These are phyloP conservation scores for Strobilomyces confusus DNA, from an alignment of 768 basidiomycete genomes.

Conservation along the genomic window DNA sequence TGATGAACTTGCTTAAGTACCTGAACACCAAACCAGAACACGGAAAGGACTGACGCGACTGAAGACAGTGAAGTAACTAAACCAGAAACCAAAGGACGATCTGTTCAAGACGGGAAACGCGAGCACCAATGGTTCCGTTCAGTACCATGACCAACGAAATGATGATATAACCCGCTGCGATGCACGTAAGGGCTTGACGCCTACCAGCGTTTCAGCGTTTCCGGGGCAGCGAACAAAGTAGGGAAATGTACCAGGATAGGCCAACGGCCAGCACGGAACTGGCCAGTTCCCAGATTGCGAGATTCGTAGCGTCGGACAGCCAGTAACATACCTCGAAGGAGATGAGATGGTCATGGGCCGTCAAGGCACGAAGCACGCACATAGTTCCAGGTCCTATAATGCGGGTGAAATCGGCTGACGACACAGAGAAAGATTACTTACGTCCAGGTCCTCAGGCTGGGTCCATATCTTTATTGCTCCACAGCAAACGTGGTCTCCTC, in stretches of 20 bases:
- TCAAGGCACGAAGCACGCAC: constrained; percentile 51
- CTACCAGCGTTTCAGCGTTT: constrained; percentile 26
- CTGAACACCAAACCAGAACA: constrained; percentile 83
- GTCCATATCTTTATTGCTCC: constrained; percentile 78
- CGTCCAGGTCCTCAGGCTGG: constrained; percentile 65
- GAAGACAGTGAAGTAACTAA: constrained; percentile 81
- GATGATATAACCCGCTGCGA: constrained; percentile 68
- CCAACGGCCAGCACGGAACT: constrained; percentile 74
- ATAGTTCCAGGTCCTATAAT: constrained; percentile 50
- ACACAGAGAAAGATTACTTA: constrained; percentile 6
- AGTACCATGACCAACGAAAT: constrained; percentile 71
- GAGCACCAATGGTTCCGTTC: constrained; percentile 76
- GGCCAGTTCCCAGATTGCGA: constrained; percentile 49
- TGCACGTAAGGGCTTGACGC: constrained; percentile 65
- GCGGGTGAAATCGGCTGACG: background rate
- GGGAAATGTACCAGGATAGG: constrained; percentile 51
- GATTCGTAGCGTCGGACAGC: constrained; percentile 31
- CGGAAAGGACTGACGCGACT: constrained; percentile 69
- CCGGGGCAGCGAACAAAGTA: background rate
- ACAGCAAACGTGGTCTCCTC: constrained; percentile 52
- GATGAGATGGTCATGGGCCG: constrained; percentile 16
- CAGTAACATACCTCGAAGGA: constrained; percentile 25
- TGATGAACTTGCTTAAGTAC: constrained; percentile 31
- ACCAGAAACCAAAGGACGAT: constrained; percentile 86
- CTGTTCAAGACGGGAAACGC: constrained; percentile 78